A percentile compares a stretch with the other conserved stretches of the same genome.
These are phyloP conservation scores for Cyberlindnera meyerae DNA, from an alignment of 805 yeast genomes.

Conservation along the genomic window DNA sequence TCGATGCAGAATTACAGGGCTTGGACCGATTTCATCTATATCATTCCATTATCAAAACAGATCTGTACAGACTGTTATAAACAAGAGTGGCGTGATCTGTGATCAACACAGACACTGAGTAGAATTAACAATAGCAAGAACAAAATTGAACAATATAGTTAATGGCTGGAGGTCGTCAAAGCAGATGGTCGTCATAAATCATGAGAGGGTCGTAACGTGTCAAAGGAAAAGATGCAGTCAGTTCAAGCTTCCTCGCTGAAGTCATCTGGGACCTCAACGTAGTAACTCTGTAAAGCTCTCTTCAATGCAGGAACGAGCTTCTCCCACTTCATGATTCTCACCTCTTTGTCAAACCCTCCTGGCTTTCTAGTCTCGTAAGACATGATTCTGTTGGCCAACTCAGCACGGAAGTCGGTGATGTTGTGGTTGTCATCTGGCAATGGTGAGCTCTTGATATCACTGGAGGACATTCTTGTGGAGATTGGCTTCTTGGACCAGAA, in stretches of 20 bases:
- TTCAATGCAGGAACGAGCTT: slow-evolving; percentile 53
- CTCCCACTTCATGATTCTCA: slow-evolving; percentile 57
- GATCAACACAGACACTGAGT: no score
- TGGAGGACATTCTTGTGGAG: slow-evolving; percentile 32
- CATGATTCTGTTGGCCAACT: slow-evolving; percentile 62
- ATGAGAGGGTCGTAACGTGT: neutral
- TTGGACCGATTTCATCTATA: no score
- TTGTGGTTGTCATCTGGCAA: slow-evolving; percentile 24
- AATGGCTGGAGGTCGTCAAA: no score
- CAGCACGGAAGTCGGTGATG: slow-evolving; percentile 37
- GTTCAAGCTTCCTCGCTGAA: slow-evolving; percentile 2
- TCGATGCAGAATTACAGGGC: no score
- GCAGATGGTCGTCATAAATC: no score
- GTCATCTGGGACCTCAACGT: slow-evolving; percentile 47
- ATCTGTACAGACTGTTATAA: no score
- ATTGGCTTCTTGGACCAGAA: slow-evolving; percentile 62
- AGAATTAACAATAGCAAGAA: no score
- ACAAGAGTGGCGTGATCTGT: no score
- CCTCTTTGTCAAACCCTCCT: slow-evolving; percentile 65
- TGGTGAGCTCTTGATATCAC: slow-evolving; percentile 13
- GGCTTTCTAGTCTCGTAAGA: slow-evolving; percentile 58
- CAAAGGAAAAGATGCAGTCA: neutral
- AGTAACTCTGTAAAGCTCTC: slow-evolving; percentile 63
- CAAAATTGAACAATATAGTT: no score
- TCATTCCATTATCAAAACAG: no score